A percentile compares a stretch with the other conserved stretches of the same genome.
phyloP scores from a whole-genome alignment of 106 monocot genomes.

The Dioscorea dumetorum region DNA sequence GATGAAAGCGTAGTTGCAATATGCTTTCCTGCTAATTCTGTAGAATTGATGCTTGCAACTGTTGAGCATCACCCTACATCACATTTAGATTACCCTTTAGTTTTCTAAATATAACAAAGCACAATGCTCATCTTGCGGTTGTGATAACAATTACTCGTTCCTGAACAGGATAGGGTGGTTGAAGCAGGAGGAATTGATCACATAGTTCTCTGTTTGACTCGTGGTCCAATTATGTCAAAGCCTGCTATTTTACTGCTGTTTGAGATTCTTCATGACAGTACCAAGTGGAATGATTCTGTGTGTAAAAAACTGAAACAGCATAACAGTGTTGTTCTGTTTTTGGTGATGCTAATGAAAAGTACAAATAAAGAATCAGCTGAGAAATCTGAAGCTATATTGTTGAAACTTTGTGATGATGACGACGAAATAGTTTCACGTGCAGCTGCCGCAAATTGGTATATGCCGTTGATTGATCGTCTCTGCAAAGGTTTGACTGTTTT shows the following conservation, averaged over 20 bases:
- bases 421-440: constrained; percentile 1
- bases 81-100: too few species aligned
- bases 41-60: too few species aligned
- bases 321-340: constrained; percentile 3
- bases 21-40: too few species aligned
- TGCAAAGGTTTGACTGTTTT: not conserved
- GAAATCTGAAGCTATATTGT: constrained; percentile 19
- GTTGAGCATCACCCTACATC: too few species aligned
- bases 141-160: not conserved
- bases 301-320: constrained; percentile 10
- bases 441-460: constrained; percentile 19
- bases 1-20: too few species aligned
- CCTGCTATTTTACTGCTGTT: constrained; percentile 16
- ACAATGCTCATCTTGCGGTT: too few species aligned
- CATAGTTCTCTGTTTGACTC: constrained; percentile 4
- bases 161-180: constrained; percentile 13
- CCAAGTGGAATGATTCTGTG: constrained; percentile 8
- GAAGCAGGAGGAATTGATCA: constrained; percentile 9
- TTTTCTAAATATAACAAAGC: too few species aligned
- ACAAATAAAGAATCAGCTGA: constrained; percentile 1
- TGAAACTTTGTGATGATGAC: constrained; percentile 15
- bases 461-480: constrained; percentile 14
- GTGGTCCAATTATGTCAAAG: not conserved
- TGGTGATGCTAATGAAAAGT: constrained; percentile 11
- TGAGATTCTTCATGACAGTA: constrained; percentile 10